These are phyloP conservation scores for Inga laurina DNA, from an alignment of 306 rosid species.

Conservation along the genomic window DNA sequence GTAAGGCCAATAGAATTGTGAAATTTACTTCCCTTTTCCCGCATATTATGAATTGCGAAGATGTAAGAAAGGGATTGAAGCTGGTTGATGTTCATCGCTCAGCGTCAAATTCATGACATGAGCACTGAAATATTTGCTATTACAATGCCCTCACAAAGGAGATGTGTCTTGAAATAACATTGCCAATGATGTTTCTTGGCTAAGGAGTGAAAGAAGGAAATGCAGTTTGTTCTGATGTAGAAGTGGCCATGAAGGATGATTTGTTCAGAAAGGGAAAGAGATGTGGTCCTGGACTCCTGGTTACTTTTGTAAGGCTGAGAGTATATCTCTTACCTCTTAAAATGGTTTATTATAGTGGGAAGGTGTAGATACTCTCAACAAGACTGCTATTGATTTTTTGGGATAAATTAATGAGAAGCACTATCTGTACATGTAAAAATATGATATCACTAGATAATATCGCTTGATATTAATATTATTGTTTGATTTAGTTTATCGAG, in stretches of 20 bases:
- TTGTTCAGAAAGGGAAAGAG: not conserved
- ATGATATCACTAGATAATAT: not conserved
- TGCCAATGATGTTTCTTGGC: not conserved
- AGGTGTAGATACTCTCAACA: not conserved
- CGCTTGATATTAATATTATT: not conserved
- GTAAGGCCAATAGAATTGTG: slow-evolving; percentile 50
- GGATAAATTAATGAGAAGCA: not conserved
- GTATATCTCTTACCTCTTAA: not conserved
- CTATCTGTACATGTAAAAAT: not conserved
- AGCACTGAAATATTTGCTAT: not conserved
- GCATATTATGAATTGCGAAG: slow-evolving; percentile 71
- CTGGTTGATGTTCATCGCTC: slow-evolving; percentile 36
- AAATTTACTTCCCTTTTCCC: slow-evolving; percentile 59
- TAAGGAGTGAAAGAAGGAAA: not conserved
- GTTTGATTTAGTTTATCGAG: too few relatives aligned
- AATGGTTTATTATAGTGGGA: not conserved
- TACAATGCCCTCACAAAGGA: not conserved
- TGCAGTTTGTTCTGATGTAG: not conserved
- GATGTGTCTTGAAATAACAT: not conserved
- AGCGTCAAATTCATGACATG: not conserved
- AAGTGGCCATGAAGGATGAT: not conserved
- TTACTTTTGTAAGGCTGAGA: not conserved
- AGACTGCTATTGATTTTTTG: not conserved
- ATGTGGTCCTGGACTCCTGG: too few relatives aligned
- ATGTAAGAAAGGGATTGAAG: slow-evolving; percentile 66